These are phyloP conservation scores for Aspergillus pseudoglaucus DNA, from an alignment of 2,329 filamentous ascomycete genomes.

Conservation along the genomic window DNA sequence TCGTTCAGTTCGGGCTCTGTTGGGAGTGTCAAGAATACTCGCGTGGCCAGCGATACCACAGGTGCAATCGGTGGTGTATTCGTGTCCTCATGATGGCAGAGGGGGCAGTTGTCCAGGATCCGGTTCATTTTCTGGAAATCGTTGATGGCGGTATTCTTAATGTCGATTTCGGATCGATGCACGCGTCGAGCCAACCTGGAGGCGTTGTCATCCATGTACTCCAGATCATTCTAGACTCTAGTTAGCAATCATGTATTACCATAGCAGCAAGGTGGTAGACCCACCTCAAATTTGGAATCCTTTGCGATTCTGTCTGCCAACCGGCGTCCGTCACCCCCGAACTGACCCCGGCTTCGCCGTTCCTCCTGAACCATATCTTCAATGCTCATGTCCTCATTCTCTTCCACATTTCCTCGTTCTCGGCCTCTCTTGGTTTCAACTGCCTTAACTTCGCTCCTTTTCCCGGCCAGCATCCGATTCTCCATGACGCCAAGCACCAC, in stretches of 20 bases:
- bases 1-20: slow-evolving; percentile 82
- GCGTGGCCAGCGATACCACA: slow-evolving; percentile 75
- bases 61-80: slow-evolving; percentile 73
- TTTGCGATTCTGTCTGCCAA: slow-evolving; percentile 92
- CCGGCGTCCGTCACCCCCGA: slow-evolving; percentile 70
- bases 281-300: slow-evolving; percentile 73
- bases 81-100: slow-evolving; percentile 88
- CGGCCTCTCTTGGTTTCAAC: slow-evolving; percentile 74
- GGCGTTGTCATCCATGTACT: slow-evolving; percentile 97
- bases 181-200: slow-evolving; percentile 79
- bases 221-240: slow-evolving; percentile 61
- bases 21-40: slow-evolving; percentile 79
- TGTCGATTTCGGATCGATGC: slow-evolving; percentile 77
- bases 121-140: slow-evolving; percentile 87
- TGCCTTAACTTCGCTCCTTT: slow-evolving; percentile 67
- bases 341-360: slow-evolving; percentile 69
- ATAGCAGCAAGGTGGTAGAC: slow-evolving; percentile 12
- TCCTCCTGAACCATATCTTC: slow-evolving; percentile 98
- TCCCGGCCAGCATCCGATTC: slow-evolving; percentile 75
- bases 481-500: slow-evolving; percentile 84
- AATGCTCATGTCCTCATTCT: slow-evolving; percentile 92
- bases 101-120: slow-evolving; percentile 77
- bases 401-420: slow-evolving; percentile 76
- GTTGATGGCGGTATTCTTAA: slow-evolving; percentile 78
- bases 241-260: too few relatives aligned